Evolutionary conservation across 225 moss, liverwort and hornwort species (phyloP).

Genomic region (Climacium dendroides): DNA sequence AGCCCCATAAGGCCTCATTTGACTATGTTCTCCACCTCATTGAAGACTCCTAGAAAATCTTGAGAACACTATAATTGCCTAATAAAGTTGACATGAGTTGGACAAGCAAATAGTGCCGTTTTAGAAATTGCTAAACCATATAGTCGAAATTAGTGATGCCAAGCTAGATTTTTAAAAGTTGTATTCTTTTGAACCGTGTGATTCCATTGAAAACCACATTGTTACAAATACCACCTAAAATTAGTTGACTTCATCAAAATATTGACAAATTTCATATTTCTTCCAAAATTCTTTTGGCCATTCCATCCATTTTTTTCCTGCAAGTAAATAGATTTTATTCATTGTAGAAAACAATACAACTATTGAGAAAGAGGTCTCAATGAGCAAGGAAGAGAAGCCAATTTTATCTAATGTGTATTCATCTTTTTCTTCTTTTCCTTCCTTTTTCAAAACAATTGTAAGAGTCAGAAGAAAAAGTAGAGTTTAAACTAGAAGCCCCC

Average conservation of each 20-base stretch:
- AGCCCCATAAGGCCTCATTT: no score
- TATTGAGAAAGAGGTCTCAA: neutral
- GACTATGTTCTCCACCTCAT: no score
- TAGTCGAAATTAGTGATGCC: no score
- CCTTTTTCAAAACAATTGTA: fast-evolving
- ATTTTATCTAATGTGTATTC: neutral
- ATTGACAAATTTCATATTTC: neutral
- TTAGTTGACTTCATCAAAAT: neutral
- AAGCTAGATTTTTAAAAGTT: no score
- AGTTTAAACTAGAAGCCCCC: neutral
- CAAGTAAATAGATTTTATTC: neutral
- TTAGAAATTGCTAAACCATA: no score
- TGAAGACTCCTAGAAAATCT: no score
- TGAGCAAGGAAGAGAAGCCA: neutral
- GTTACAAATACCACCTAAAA: neutral
- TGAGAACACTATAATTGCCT: no score
- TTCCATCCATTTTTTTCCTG: neutral
- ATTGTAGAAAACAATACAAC: fast-evolving
- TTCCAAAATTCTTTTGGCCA: neutral
- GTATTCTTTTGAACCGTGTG: no score
- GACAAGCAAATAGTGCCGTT: no score
- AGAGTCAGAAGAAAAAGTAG: neutral
- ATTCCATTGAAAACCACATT: no score
- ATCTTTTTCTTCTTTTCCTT: no score
- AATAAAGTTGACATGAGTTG: no score